Evolutionary conservation across 331 rosid species (phyloP), one percentile per base, ranked within the genome.

Genomic region (Acacia pycnantha): DNA sequence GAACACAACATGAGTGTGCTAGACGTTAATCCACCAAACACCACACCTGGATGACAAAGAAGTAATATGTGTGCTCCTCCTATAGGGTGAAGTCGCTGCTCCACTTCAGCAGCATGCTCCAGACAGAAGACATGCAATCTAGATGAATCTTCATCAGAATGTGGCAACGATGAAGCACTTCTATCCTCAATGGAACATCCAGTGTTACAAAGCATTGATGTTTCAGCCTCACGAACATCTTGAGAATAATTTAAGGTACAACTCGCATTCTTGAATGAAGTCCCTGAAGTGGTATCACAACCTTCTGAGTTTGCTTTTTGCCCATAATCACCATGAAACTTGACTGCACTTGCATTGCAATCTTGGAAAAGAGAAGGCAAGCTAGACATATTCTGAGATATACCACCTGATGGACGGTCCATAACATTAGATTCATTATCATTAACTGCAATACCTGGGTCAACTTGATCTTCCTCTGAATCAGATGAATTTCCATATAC

Each of bases 121-220:
- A 94, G 92, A 87, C 98, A 94, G 79, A 94, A 94, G 29, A 94
- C 94, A 87, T 92, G 98, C 93, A 91, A 77, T 83, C 98, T 90
- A 26, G 93, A 94, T 66, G 97, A 92, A 83, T 94, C 98, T 56
- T 89, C 91, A 35, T 94, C 93, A 29, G 89, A 86, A 74, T 76
- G 78, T 74, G 91, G 89, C 83, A 71, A 67, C 80, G 88, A 85
- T 15, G 86, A 58, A 85, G 74, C 71, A 18, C 78, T 82, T 76
- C 82, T 81, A 62, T 73, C 86, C 79, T 81, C 90, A 29, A 78
- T 68, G 33, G 86, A 76, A 74, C 73, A 64, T 40, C 53, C 35
- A 33, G 84, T 53, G 70, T 91, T 80, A 62, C 84, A 81, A 73
- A 87, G 84, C 78, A 77, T 82, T 33, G 93, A 77, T 77, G 83